Evolutionary conservation across 164 flowering plant genomes (phyloP).

Genomic region (Pachysandra terminalis): DNA sequence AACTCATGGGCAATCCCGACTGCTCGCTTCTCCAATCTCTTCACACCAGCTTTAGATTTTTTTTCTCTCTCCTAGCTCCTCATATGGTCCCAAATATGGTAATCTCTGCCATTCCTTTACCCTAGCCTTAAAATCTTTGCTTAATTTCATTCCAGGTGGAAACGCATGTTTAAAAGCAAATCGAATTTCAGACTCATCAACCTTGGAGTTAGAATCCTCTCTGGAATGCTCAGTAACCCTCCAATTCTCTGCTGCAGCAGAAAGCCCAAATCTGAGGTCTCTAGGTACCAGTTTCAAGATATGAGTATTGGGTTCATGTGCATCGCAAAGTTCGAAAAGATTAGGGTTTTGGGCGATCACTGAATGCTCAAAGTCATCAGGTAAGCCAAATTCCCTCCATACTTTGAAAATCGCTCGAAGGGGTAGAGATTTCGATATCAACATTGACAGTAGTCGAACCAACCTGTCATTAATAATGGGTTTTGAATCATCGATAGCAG

Average conservation of each 20-base stretch:
- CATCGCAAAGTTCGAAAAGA: slow-evolving; percentile 47
- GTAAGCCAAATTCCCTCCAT: slow-evolving; percentile 90
- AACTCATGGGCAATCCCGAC: slow-evolving; percentile 86
- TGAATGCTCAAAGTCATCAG: slow-evolving; percentile 85
- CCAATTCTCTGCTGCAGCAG: slow-evolving; percentile 69
- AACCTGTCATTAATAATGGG: slow-evolving; percentile 51
- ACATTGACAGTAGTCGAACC: slow-evolving; percentile 62
- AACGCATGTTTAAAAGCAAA: slow-evolving; percentile 62
- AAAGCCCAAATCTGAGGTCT: slow-evolving; percentile 12
- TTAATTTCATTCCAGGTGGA: slow-evolving; percentile 89
- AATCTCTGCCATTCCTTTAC: slow-evolving; percentile 80
- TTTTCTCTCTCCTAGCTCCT: slow-evolving; percentile 33
- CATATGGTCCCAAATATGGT: slow-evolving; percentile 81
- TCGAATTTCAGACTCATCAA: slow-evolving; percentile 41
- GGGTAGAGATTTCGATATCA: slow-evolving; percentile 52
- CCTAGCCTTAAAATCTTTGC: slow-evolving; percentile 59
- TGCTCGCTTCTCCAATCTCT: slow-evolving; percentile 71
- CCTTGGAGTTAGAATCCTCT: slow-evolving; percentile 40
- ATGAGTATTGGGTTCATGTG: slow-evolving; percentile 74
- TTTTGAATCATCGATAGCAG: slow-evolving; percentile 37
- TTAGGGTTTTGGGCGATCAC: slow-evolving; percentile 45
- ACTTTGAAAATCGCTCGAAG: slow-evolving; percentile 81
- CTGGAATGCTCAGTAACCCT: slow-evolving; percentile 48
- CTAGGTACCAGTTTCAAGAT: slow-evolving; percentile 40
- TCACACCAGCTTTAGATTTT: slow-evolving; percentile 39